Evolutionary conservation across 768 basidiomycete species (phyloP).

Genomic region (Tricholoma saponaceum): DNA sequence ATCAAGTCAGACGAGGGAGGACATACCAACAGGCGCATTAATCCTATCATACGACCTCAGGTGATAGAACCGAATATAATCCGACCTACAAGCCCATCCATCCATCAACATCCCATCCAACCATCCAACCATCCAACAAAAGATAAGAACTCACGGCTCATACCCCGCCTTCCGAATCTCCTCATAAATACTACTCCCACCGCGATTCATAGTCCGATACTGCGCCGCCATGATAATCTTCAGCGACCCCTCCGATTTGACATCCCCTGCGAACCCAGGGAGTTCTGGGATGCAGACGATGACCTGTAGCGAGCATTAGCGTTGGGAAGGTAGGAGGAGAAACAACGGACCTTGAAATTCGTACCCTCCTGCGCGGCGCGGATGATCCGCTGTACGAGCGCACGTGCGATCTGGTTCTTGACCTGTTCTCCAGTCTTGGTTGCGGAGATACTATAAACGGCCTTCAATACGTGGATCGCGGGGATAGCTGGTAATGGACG

Average conservation of each 20-base stretch:
- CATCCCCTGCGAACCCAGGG: slow-evolving; percentile 83
- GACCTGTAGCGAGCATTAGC: slow-evolving; percentile 44
- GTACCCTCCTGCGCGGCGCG: slow-evolving; percentile 63
- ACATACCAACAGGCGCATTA: slow-evolving; percentile 66
- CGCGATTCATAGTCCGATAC: slow-evolving; percentile 87
- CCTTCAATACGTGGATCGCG: background rate
- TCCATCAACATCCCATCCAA: background rate
- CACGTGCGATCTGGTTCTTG: slow-evolving; percentile 78
- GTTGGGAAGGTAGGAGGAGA: background rate
- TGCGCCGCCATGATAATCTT: slow-evolving; percentile 88
- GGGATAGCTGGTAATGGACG: slow-evolving; percentile 20
- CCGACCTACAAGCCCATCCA: slow-evolving; percentile 53
- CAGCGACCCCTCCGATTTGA: slow-evolving; percentile 59
- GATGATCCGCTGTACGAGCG: slow-evolving; percentile 82
- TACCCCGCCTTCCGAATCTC: slow-evolving; percentile 70
- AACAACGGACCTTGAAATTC: slow-evolving; percentile 66
- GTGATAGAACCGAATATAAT: slow-evolving; percentile 92
- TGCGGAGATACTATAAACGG: slow-evolving; percentile 61
- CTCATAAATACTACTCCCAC: slow-evolving; percentile 84
- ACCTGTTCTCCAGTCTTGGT: slow-evolving; percentile 63
- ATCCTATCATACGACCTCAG: slow-evolving; percentile 89
- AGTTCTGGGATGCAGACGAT: slow-evolving; percentile 87
- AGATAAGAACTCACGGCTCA: slow-evolving; percentile 67
- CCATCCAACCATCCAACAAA: background rate
- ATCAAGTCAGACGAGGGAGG: background rate